Base-by-base conservation (phyloP, 768 basidiomycete genomes). In the Mycena galericulata region DNA sequence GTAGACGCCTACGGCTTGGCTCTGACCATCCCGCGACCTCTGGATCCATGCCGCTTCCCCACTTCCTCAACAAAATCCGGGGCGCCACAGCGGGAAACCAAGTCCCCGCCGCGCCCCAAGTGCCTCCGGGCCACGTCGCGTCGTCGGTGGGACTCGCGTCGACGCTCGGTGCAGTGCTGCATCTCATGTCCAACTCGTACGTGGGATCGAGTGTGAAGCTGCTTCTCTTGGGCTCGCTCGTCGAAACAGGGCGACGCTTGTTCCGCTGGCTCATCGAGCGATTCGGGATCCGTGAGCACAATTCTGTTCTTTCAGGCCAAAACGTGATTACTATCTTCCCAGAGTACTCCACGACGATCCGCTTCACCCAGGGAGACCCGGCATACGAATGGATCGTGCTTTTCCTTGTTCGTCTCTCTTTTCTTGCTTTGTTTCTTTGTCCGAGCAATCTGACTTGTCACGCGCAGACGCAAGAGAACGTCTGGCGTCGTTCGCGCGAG, bases 301-400 rank as follows among this genome's bases (percentile, higher is more conserved):
- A 10, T 18, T 22, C 40, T 22, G 20, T 47, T 6, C 24, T n/a
- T 7, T 29, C 49, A 34, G 2, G 36, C 17, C 18, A 40, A n/a
- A 17, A 61, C 29, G 32, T 32, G 17, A 6, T 24, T 40, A 50
- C 56, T 27, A 2, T 53, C 8, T 62, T n/a, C n/a, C 22, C 65
- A 87, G 86, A 81, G 58, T 84, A 82, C 62, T 82, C 78, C 8
- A 80, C 86, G 12, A 83, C 84, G 8, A 83, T 83, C 0, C 79
- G 80, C 38, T 86, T 87, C 64, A 74, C 76, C n/a, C 78, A 85
- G 68, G 82, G 84, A 11, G 85, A 87, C 67, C 85, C 83, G 0
- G 78, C 84, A 1, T 86, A 85, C 65, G 86, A 87, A 55, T 87
- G 86, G 85, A 78, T 87, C 8, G 71, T 84, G 1, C 74, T 80